Evolutionary conservation across 2,329 filamentous ascomycete genomes (phyloP).

Genomic region (Talaromyces sp.): DNA sequence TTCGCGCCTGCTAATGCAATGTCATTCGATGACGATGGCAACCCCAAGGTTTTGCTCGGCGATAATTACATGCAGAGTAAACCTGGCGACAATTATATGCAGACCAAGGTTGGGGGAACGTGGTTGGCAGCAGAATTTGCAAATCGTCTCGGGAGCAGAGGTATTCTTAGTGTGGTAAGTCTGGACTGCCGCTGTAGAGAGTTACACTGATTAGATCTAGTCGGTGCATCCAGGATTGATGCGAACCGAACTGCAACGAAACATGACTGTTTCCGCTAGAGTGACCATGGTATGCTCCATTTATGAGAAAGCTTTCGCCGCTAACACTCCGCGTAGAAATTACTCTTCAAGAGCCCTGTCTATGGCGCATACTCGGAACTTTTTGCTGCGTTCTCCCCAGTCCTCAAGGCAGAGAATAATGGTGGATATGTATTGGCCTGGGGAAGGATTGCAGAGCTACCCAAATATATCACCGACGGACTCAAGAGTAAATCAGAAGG

Average conservation of each 20-base stretch:
- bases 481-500: constrained; percentile 19
- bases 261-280: constrained; percentile 13
- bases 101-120: constrained; percentile 33
- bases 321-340: constrained; percentile 1
- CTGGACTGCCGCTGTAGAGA: constrained; percentile 12
- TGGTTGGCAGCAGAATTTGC: constrained; percentile 28
- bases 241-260: constrained; percentile 30
- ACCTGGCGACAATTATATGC: constrained; percentile 23
- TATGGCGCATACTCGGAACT: constrained; percentile 47
- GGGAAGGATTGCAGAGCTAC: constrained; percentile 33
- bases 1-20: constrained; percentile 15
- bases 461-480: constrained; percentile 20
- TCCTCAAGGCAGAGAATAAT: constrained; percentile 27
- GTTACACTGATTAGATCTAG: constrained; percentile 6
- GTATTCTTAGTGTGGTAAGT: constrained; percentile 19
- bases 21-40: constrained; percentile 8
- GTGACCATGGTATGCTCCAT: constrained; percentile 14
- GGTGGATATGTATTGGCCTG: constrained; percentile 43
- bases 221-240: constrained; percentile 39
- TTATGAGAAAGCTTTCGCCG: neutral
- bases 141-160: constrained; percentile 14
- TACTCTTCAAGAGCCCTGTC: constrained; percentile 24
- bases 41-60: constrained; percentile 10
- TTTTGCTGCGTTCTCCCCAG: constrained; percentile 42
- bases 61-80: constrained; percentile 8